phyloP scores from a whole-genome alignment of 495 filamentous ascomycete genomes.

The Neurospora sp. region DNA sequence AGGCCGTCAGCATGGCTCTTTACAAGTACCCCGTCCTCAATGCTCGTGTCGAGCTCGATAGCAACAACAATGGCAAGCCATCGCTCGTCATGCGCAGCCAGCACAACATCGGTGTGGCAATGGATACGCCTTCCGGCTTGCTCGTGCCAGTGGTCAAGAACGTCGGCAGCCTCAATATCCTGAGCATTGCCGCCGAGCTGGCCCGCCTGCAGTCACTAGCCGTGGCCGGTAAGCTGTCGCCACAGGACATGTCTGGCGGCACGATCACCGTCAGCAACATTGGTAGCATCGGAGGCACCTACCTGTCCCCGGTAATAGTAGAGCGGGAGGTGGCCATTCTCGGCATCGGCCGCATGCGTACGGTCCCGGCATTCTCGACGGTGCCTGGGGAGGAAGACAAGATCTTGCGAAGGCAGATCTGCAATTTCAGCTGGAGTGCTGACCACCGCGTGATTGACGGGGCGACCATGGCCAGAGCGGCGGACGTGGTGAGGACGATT shows the following conservation, averaged over 20 bases:
- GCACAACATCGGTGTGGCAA: constrained; percentile 93
- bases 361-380: constrained; percentile 56
- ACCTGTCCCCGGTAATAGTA: constrained; percentile 83
- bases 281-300: constrained; percentile 90
- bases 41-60: constrained; percentile 57
- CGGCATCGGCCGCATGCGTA: constrained; percentile 70
- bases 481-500: constrained; percentile 61
- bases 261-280: constrained; percentile 97
- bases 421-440: constrained; percentile 92
- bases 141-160: constrained; percentile 92
- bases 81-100: constrained; percentile 62
- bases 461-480: constrained; percentile 83
- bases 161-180: constrained; percentile 61
- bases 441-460: constrained; percentile 95
- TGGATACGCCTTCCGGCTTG: constrained; percentile 85
- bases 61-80: constrained; percentile 46
- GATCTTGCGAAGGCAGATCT: constrained; percentile 53
- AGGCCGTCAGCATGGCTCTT: constrained; percentile 81
- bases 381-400: constrained; percentile 34
- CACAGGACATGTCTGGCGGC: constrained; percentile 69
- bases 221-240: constrained; percentile 58
- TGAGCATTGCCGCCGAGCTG: constrained; percentile 68
- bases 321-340: constrained; percentile 84
- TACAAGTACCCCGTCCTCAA: constrained; percentile 78
- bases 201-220: constrained; percentile 62